A percentile compares a stretch with the other conserved stretches of the same genome.
phyloP scores from a whole-genome alignment of 2,329 filamentous ascomycete genomes.

The Parastagonospora nodorum region DNA sequence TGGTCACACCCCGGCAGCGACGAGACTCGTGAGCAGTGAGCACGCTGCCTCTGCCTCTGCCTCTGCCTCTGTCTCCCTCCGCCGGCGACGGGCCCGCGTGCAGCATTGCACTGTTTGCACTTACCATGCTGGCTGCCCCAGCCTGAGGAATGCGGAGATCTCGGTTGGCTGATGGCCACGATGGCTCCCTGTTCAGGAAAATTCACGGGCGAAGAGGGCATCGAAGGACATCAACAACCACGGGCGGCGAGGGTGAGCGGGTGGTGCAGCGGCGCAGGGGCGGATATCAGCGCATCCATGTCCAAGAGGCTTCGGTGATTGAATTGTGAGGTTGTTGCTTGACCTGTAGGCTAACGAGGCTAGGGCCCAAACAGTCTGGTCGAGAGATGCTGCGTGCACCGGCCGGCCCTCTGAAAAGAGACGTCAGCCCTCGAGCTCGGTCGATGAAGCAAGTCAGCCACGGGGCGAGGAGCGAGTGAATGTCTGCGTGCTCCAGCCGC shows the following conservation, averaged over 20 bases:
- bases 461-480: too few species aligned
- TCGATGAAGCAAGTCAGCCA: too few species aligned
- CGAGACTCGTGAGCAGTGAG: background rate
- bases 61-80: constrained; percentile 1
- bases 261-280: constrained; percentile 10
- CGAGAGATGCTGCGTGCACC: too few species aligned
- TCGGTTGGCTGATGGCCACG: constrained; percentile 19
- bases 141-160: constrained; percentile 22
- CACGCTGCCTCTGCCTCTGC: too few species aligned
- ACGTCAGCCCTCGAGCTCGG: too few species aligned
- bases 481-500: too few species aligned
- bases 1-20: constrained; percentile 1
- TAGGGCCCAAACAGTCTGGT: too few species aligned
- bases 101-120: constrained; percentile 27
- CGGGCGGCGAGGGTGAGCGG: constrained; percentile 5
- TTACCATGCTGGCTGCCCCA: constrained; percentile 25
- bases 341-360: background rate
- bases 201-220: constrained; percentile 10
- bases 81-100: constrained; percentile 2
- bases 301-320: background rate
- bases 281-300: constrained; percentile 13
- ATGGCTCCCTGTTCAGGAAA: constrained; percentile 20
- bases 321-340: background rate
- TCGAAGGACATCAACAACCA: constrained; percentile 5
- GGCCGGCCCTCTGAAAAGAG: too few species aligned